Conservation (phyloP, 176 grass and related monocot genomes). For the Juncus effusus region DNA sequence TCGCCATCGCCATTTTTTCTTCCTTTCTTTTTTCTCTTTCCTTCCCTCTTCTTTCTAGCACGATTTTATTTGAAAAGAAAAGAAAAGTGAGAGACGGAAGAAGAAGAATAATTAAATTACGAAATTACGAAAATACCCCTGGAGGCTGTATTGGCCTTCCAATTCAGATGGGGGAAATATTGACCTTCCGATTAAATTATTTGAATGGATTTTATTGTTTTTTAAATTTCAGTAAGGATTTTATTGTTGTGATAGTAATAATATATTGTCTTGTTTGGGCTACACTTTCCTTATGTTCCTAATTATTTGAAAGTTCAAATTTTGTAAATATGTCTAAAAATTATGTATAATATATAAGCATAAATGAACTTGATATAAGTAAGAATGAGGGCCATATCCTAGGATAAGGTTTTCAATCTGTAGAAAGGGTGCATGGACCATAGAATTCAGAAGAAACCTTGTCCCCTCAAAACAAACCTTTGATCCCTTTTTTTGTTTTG, state of each 20-base stretch:
- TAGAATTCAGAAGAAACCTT: constrained; percentile 18
- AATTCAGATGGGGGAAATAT: background rate
- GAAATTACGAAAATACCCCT: constrained; percentile 27
- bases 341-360: too few relatives aligned
- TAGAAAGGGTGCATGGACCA: constrained; percentile 21
- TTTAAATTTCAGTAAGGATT: too few relatives aligned
- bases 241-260: too few relatives aligned
- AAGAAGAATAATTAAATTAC: background rate
- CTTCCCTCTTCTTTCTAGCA: background rate
- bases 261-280: too few relatives aligned
- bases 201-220: too few relatives aligned
- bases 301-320: too few relatives aligned
- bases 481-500: constrained; percentile 10
- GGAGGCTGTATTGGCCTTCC: constrained; percentile 19
- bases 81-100: background rate
- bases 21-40: background rate
- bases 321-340: too few relatives aligned
- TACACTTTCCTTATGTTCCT: too few relatives aligned
- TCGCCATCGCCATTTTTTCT: constrained; percentile 65
- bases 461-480: constrained; percentile 22
- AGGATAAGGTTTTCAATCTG: constrained; percentile 28
- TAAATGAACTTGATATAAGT: too few relatives aligned
- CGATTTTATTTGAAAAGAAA: constrained; percentile 10
- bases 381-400: too few relatives aligned
- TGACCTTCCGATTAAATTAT: background rate